Conservation (phyloP, 2,329 filamentous ascomycete genomes). For the Byssothecium circinans region DNA sequence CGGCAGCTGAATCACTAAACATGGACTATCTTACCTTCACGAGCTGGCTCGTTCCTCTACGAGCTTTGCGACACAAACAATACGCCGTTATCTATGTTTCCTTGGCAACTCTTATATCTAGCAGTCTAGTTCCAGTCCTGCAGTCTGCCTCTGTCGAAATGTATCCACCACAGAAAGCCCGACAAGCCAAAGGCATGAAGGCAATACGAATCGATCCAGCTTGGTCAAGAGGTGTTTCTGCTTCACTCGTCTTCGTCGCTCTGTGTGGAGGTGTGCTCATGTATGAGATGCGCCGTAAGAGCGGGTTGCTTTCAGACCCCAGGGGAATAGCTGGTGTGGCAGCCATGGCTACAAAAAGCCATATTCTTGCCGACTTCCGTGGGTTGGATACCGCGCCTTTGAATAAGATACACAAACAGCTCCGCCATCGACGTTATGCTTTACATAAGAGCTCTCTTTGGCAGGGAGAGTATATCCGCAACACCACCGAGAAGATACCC, state of each 20-base stretch:
- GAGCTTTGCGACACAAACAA: conserved; percentile 64
- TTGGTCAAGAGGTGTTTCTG: conserved; percentile 65
- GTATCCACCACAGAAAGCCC: conserved; percentile 53
- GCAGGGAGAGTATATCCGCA: conserved; percentile 59
- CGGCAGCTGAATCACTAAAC: conserved; percentile 61
- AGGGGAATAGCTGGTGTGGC: conserved; percentile 74
- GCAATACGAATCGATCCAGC: conserved; percentile 57
- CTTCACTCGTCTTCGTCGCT: conserved; percentile 60
- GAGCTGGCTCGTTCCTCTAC: conserved; percentile 65
- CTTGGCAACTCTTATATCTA: conserved; percentile 64
- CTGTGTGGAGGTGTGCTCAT: conserved; percentile 61
- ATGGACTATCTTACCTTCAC: conserved; percentile 73
- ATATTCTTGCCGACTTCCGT: conserved; percentile 74
- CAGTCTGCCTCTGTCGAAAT: conserved; percentile 65
- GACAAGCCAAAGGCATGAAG: conserved; percentile 54
- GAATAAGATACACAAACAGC: conserved; percentile 66
- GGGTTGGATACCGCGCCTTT: conserved; percentile 69
- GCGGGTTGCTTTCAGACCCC: conserved; percentile 68
- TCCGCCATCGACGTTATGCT: conserved; percentile 69
- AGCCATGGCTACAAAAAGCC: conserved; percentile 72
- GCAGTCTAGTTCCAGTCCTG: conserved; percentile 69
- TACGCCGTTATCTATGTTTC: conserved; percentile 70
- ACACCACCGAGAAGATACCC: conserved; percentile 54
- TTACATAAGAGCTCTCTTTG: conserved; percentile 71
- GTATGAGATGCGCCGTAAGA: conserved; percentile 63